phyloP scores from a whole-genome alignment of 1,139 yeast species.

The Pichia kudriavzevii region DNA sequence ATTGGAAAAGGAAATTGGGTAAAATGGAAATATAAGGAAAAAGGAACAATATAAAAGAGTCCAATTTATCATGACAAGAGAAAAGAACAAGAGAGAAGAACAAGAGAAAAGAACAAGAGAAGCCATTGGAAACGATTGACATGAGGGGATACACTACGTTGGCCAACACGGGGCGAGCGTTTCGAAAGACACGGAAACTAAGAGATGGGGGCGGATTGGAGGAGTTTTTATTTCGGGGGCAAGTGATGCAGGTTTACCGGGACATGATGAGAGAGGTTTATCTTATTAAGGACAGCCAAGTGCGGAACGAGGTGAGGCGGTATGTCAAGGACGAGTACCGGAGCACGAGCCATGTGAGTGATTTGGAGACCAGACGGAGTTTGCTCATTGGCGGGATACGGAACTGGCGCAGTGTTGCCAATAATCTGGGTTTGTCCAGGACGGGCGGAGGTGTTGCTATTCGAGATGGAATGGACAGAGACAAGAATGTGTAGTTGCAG shows the following conservation, averaged over 20 bases:
- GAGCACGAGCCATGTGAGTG: constrained; percentile 16
- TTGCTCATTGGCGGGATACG: constrained; percentile 24
- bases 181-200: constrained; percentile 4
- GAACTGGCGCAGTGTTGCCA: constrained; percentile 23
- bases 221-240: constrained; percentile 20
- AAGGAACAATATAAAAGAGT: too few species aligned
- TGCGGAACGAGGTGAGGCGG: constrained; percentile 16
- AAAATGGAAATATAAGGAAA: too few species aligned
- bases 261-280: constrained; percentile 19
- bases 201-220: constrained; percentile 14
- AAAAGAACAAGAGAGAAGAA: too few species aligned
- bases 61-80: too few species aligned
- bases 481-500: too few species aligned
- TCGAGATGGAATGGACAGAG: too few species aligned
- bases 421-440: constrained; percentile 22
- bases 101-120: too few species aligned
- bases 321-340: constrained; percentile 23
- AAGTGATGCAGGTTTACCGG: constrained; percentile 22
- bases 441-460: too few species aligned
- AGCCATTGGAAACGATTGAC: too few species aligned
- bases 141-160: too few species aligned
- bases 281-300: constrained; percentile 18
- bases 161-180: constrained; percentile 1
- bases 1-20: too few species aligned
- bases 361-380: constrained; percentile 18